Base-by-base conservation (phyloP, 106 monocot genomes). In the Alisma plantagoaquatica region DNA sequence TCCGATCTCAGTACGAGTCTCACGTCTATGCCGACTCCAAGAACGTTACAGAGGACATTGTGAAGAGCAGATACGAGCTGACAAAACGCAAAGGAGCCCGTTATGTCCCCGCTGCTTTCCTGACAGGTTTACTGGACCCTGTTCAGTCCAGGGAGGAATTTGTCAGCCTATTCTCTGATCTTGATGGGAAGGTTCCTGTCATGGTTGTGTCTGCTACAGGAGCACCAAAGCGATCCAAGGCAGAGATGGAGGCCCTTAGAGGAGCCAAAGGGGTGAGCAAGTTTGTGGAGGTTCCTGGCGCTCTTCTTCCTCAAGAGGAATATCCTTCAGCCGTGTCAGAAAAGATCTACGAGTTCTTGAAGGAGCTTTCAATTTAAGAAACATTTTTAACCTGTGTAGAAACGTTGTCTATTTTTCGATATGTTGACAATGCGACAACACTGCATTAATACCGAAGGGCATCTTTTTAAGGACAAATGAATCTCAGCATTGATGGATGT, bases 281-380 rank as follows among this genome's bases (percentile, higher is more conserved):
- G 58, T 88, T 88, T 76, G 88, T 84, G 54, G 87, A 87, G 60
- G 84, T 94, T 14, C 72, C 83, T 14, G 94, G 94, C 1, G 94
- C 94, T 26, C 94, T 94, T 69, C 77, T 94, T 11, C 88, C 94
- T 6, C 87, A 88, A 33, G 94, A 94, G 60, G 88, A 94, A 67
- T 94, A 75, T 62, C 94, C 94, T 26, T 52, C 29, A 49, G 25
- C 63, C 7, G 84, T 88, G 29, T 65, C 80, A 6, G 75, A 81
- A 2, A 77, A 94, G 73, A 64, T 94, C 4, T 81, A 72, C 70
- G 55, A 69, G 43, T 94, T 94, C 60, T 59, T 94, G 26, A 66
- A 81, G 55, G 79, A 81, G 31, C 29, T 1, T n/a, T 51, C 24
- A 21, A 2, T 1, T 4, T 51, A 51, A 51, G n/a, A 51, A 3